These are phyloP conservation scores for Plectosphaerella sp. DNA, from an alignment of 2,329 filamentous ascomycete species.

Conservation along the genomic window DNA sequence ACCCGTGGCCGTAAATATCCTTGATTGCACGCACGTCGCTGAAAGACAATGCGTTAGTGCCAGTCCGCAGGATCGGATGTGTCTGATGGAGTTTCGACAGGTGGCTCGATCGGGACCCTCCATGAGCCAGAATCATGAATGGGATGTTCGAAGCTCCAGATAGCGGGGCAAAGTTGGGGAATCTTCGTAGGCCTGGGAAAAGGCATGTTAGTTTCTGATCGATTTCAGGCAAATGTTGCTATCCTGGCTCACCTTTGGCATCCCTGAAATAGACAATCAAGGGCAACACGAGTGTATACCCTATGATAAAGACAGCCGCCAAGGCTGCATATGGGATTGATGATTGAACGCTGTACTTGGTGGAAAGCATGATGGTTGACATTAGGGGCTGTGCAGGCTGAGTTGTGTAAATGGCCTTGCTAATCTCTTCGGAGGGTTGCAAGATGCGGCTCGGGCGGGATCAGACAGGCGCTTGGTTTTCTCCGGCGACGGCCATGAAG, in stretches of 20 bases:
- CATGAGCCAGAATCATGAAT: conserved; percentile 39
- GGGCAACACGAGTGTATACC: conserved; percentile 33
- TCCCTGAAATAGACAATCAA: conserved; percentile 38
- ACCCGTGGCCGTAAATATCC: conserved; percentile 45
- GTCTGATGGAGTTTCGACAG: conserved; percentile 39
- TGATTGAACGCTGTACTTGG: no score
- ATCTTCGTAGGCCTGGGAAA: conserved; percentile 34
- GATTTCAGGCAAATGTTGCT: background rate
- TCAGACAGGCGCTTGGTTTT: no score
- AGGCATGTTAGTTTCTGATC: background rate
- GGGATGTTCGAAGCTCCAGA: conserved; percentile 40
- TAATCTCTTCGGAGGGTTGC: no score
- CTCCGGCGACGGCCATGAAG: no score
- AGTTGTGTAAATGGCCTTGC: no score
- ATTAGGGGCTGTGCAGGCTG: no score
- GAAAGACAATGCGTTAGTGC: conserved; percentile 38
- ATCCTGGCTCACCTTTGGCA: conserved; percentile 25
- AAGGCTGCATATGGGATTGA: conserved; percentile 5
- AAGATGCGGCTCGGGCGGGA: no score
- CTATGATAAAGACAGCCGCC: conserved; percentile 4
- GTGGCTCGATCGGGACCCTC: conserved; percentile 35
- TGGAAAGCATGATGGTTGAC: no score
- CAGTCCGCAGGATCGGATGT: conserved; percentile 36
- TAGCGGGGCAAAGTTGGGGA: conserved; percentile 35
- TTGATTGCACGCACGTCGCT: conserved; percentile 36